Base-by-base conservation (phyloP, 768 basidiomycete genomes). In the Russula earlei region DNA sequence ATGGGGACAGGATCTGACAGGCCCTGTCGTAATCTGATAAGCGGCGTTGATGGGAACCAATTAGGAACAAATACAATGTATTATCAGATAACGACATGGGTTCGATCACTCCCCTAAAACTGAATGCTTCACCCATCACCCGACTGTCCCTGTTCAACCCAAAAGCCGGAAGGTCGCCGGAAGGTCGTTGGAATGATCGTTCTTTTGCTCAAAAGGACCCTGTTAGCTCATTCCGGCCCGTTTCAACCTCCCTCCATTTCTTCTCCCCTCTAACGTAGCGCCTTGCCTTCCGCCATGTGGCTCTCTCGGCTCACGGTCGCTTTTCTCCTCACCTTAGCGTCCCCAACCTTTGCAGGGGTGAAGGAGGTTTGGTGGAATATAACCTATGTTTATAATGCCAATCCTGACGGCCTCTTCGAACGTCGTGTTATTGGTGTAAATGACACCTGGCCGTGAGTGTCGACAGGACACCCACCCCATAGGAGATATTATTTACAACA, bases 291-390 rank as follows among this genome's bases (percentile, higher is more conserved):
- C 29, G 17, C 43, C 20, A 62, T 62, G 61, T 38, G 54, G 58
- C 36, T 53, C n/a, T 3, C 34, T 24, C 20, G n/a, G n/a, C n/a
- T n/a, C n/a, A n/a, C 11, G 61, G 55, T 60, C 59, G 58, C 59
- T 51, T 57, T 67, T 64, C 60, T 70, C 61, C 62, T 71, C 55
- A 54, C 61, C 57, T 56, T 70, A 42, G 67, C 72, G 37, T 59
- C 72, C 3, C 69, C 74, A 31, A 77, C 68, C n/a, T 63, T 79
- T 15, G 86, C 83, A n/a, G 84, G 77, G 25, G 74, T 87, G 15
- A 76, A 82, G 2, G 88, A 91, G 63, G 54, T 81, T 14, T 91
- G 88, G 88, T 94, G 92, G 92, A 86, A 96, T 68, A 77, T 97
- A 69, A 86, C 91, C 47, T 94, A 90, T 58, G 83, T 90, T 52